Evolutionary conservation across 129 eudicot species (phyloP).

Genomic region (Escallonia rubra): DNA sequence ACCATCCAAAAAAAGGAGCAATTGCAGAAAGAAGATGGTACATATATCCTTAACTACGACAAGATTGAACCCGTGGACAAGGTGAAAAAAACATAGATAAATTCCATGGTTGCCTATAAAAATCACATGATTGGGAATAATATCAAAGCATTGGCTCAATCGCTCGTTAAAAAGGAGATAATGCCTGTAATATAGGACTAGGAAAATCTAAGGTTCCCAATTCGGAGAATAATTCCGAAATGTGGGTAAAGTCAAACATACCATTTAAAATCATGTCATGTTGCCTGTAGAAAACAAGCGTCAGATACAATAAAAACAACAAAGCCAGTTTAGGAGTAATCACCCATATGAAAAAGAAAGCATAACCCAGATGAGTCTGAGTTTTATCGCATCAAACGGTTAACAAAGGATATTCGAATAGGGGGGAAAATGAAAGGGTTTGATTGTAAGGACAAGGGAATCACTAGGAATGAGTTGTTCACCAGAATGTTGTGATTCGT

Average conservation of each 20-base stretch:
- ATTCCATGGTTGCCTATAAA: not conserved
- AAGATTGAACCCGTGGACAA: not conserved
- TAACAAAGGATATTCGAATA: not conserved
- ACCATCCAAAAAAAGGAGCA: not conserved
- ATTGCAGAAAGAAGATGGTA: not conserved
- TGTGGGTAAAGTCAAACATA: not conserved
- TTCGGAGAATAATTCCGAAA: not conserved
- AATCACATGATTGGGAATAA: slow-evolving; percentile 3
- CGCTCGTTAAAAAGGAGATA: not conserved
- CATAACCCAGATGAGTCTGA: slow-evolving; percentile 23
- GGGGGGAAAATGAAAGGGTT: not conserved
- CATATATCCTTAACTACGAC: not conserved
- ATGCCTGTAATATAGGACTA: not conserved
- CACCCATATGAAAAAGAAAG: slow-evolving; percentile 15
- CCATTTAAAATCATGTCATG: not conserved
- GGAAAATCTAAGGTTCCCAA: not conserved
- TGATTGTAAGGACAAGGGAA: not conserved
- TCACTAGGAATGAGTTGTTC: not conserved
- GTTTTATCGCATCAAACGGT: not conserved
- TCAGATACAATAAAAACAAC: not conserved
- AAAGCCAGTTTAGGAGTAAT: slow-evolving; percentile 5
- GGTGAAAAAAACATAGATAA: not conserved
- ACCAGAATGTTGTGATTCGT: slow-evolving; percentile 11
- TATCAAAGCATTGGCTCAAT: not conserved
- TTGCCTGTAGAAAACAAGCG: not conserved